Evolutionary conservation across 257 asterid species (phyloP).

Genomic region (Solanum dulcamara): DNA sequence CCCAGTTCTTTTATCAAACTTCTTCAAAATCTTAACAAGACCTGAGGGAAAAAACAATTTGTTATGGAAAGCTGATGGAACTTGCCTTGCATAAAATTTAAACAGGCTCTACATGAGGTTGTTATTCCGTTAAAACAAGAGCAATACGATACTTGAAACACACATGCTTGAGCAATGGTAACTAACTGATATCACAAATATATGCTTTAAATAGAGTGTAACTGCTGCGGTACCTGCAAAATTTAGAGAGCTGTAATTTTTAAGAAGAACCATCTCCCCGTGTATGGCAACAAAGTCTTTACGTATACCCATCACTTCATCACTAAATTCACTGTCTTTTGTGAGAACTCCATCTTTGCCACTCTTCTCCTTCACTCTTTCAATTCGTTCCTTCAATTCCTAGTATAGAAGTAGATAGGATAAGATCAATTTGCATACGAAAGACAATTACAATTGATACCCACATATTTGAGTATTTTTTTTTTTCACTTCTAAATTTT

Average conservation of each 20-base stretch:
- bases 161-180: background rate
- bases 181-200: background rate
- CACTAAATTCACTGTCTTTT: slow-evolving; percentile 51
- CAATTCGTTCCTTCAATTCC: slow-evolving; percentile 72
- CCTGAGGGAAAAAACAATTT: slow-evolving; percentile 24
- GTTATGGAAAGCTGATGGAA: background rate
- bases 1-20: slow-evolving; percentile 87
- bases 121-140: background rate
- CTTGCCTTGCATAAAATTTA: background rate
- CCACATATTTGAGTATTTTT: background rate
- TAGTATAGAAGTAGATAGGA: slow-evolving; percentile 3
- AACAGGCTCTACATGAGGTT: background rate
- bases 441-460: background rate
- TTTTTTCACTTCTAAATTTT: background rate
- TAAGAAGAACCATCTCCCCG: slow-evolving; percentile 91
- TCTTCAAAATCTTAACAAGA: slow-evolving; percentile 81
- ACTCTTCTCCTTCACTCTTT: slow-evolving; percentile 41
- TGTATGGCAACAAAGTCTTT: slow-evolving; percentile 77
- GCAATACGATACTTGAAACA: background rate
- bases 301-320: slow-evolving; percentile 58
- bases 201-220: background rate
- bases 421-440: background rate
- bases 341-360: slow-evolving; percentile 17
- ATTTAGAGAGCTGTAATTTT: slow-evolving; percentile 85
- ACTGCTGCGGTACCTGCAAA: slow-evolving; percentile 54